Conservation (phyloP, 2,329 filamentous ascomycete genomes). For the Colletotrichum orbiculare region DNA sequence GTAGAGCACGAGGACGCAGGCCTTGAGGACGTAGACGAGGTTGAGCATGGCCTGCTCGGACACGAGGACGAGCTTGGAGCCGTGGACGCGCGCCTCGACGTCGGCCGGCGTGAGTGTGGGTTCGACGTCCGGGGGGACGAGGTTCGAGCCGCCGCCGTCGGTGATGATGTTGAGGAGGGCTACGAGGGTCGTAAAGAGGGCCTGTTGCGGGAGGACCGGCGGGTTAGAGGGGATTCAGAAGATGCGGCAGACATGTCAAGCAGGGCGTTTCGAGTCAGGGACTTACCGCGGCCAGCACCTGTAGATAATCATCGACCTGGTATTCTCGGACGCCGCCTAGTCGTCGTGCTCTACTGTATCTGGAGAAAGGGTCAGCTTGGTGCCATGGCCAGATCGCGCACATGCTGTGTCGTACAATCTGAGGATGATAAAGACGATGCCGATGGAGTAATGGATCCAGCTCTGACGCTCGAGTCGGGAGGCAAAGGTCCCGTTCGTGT, state of each 20-base stretch:
- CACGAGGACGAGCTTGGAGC: conserved; percentile 55
- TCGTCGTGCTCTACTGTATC: conserved; percentile 24
- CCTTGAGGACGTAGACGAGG: conserved; percentile 48
- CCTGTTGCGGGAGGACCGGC: background rate
- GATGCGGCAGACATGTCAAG: background rate
- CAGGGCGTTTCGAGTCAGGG: too few relatives aligned
- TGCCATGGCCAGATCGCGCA: background rate
- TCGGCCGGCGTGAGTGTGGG: conserved; percentile 42
- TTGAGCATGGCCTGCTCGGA: conserved; percentile 54
- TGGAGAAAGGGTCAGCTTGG: background rate
- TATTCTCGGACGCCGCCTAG: conserved; percentile 11
- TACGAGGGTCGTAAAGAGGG: conserved; percentile 21
- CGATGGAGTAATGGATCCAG: conserved; percentile 23
- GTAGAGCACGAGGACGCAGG: conserved; percentile 58
- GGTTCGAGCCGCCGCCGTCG: conserved; percentile 43
- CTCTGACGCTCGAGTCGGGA: conserved; percentile 13
- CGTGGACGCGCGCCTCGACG: conserved; percentile 53
- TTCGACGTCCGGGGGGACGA: conserved; percentile 51
- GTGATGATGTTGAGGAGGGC: conserved; percentile 16
- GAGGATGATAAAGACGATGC: conserved; percentile 10
- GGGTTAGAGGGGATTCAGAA: background rate
- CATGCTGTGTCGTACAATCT: conserved; percentile 7
- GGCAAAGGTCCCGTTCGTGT: background rate
- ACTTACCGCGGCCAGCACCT: conserved; percentile 31
- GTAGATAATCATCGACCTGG: conserved; percentile 28